Conservation (phyloP, 352 stramenopile genomes). For the Pythium aquatile region DNA sequence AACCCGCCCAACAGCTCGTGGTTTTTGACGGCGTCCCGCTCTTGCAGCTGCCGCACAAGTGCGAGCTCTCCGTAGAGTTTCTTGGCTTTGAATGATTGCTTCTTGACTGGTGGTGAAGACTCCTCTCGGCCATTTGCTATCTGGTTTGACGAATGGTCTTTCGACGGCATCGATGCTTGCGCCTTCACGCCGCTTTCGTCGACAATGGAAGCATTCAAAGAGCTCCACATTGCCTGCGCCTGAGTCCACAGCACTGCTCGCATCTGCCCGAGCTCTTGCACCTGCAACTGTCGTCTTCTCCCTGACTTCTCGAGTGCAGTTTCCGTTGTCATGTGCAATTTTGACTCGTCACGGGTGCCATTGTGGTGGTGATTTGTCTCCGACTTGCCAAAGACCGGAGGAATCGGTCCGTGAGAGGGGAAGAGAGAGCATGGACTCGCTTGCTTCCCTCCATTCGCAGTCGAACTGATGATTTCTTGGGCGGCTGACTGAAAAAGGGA, state of each 20-base stretch:
- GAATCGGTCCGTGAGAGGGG: neutral
- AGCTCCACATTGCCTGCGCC: neutral
- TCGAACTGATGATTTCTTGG: neutral
- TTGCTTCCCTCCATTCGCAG: neutral
- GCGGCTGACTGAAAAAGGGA: neutral
- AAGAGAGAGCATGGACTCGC: neutral
- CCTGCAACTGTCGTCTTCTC: neutral
- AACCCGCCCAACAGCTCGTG: neutral
- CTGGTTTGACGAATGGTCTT: neutral
- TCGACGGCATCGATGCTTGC: neutral
- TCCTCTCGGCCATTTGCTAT: neutral
- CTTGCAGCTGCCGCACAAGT: slow-evolving; percentile 16
- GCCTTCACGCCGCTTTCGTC: neutral
- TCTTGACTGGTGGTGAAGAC: neutral
- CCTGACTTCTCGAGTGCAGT: neutral
- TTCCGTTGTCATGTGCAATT: neutral
- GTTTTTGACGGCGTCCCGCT: slow-evolving; percentile 3
- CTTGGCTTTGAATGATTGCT: slow-evolving; percentile 17
- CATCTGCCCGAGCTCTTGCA: neutral
- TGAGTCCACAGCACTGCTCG: neutral
- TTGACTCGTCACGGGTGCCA: too few species aligned
- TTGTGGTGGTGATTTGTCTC: neutral
- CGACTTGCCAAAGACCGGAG: neutral
- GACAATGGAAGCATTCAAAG: neutral
- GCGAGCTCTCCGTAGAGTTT: slow-evolving; percentile 23